These are phyloP conservation scores for Urtica urens DNA, from an alignment of 306 rosid species.

Conservation along the genomic window DNA sequence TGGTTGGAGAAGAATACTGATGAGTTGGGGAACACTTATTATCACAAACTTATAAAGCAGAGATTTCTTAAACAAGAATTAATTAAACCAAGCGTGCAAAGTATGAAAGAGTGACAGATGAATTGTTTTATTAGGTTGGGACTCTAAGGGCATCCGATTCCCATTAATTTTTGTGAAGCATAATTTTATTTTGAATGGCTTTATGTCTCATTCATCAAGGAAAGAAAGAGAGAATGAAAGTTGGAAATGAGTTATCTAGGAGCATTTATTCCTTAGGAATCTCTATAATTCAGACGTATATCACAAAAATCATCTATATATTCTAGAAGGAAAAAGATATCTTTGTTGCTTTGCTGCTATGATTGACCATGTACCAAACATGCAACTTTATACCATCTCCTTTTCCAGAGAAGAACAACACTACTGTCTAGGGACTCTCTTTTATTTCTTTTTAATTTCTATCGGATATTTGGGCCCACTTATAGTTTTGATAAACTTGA, in stretches of 20 bases:
- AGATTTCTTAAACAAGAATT: no score
- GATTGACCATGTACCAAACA: constrained; percentile 2
- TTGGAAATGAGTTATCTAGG: constrained; percentile 41
- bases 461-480: constrained; percentile 11
- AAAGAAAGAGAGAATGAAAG: constrained; percentile 17
- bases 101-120: no score
- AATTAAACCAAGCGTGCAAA: no score
- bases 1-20: no score
- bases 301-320: constrained; percentile 19
- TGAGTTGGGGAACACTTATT: no score
- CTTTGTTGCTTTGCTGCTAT: constrained; percentile 13
- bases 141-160: constrained; percentile 50
- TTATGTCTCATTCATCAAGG: constrained; percentile 30
- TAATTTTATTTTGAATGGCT: constrained; percentile 16
- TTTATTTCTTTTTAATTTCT: no score
- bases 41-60: no score
- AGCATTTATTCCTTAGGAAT: constrained; percentile 47
- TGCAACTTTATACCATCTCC: background rate
- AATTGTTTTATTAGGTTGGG: no score
- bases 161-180: constrained; percentile 26
- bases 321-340: background rate
- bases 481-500: constrained; percentile 5
- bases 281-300: constrained; percentile 17
- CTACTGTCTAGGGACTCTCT: background rate
- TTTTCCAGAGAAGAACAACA: background rate